Evolutionary conservation across 495 filamentous ascomycete species (phyloP).

Genomic region (Tuber indicum): DNA sequence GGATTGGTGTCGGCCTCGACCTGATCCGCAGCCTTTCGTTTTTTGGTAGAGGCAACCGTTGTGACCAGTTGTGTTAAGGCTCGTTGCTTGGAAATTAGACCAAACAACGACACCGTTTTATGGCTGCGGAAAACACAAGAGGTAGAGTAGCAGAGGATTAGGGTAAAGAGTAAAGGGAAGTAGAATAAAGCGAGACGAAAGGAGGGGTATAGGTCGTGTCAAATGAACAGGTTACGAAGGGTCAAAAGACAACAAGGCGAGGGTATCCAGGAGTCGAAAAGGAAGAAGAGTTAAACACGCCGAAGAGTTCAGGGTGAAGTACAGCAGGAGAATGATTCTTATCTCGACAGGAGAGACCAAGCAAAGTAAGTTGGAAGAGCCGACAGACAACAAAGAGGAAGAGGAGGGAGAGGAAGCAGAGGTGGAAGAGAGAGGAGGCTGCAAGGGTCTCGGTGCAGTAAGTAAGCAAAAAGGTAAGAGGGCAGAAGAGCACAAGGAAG

Average conservation of each 20-base stretch:
- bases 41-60: conserved; percentile 66
- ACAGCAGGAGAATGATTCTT: neutral
- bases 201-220: neutral
- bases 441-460: neutral
- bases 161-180: neutral
- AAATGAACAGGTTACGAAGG: neutral
- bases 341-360: neutral
- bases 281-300: neutral
- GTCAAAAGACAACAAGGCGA: neutral
- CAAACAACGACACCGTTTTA: conserved; percentile 43
- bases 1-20: conserved; percentile 47
- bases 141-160: conserved; percentile 8
- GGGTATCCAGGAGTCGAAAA: neutral
- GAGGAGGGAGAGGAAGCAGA: conserved; percentile 8
- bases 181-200: conserved; percentile 1
- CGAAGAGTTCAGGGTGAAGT: neutral
- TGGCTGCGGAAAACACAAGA: conserved; percentile 22
- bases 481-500: neutral
- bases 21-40: conserved; percentile 87
- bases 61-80: conserved; percentile 46
- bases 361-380: neutral
- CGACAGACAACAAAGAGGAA: conserved; percentile 4
- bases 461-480: neutral
- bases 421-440: conserved; percentile 6
- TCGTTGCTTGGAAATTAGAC: conserved; percentile 43